Percentiles rank a stretch among this genome's conserved stretches.
Evolutionary conservation across 306 rosid genomes (phyloP).

Genomic region (Castanea mollissima): DNA sequence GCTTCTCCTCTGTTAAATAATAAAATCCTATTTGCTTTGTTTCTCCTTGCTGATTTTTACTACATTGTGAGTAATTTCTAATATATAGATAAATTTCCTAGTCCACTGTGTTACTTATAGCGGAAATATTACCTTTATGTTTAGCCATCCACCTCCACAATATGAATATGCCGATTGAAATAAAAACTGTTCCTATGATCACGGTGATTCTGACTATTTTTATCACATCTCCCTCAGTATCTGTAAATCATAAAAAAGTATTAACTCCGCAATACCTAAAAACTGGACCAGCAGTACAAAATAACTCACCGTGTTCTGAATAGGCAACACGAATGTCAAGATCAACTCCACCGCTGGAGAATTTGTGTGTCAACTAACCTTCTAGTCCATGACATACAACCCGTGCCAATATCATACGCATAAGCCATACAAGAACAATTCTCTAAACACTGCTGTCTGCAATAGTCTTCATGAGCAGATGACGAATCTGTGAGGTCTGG

Average conservation of each 20-base stretch:
- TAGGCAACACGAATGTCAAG: too few relatives aligned
- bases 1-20: not conserved
- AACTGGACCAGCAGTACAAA: not conserved
- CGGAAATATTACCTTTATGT: not conserved
- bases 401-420: too few relatives aligned
- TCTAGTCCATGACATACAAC: too few relatives aligned
- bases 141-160: conserved; percentile 14
- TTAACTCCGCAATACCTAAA: too few relatives aligned
- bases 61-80: not conserved
- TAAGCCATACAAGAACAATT: too few relatives aligned
- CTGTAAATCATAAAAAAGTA: not conserved
- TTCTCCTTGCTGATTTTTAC: not conserved
- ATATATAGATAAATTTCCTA: not conserved
- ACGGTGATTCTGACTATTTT: not conserved
- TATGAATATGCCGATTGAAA: conserved; percentile 4
- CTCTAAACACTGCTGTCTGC: conserved; percentile 1
- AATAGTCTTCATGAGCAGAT: conserved; percentile 10
- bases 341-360: too few relatives aligned
- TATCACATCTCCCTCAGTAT: not conserved
- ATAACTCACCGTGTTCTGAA: not conserved
- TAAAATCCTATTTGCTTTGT: not conserved
- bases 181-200: conserved; percentile 7
- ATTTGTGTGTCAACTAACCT: too few relatives aligned
- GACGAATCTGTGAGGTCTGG: conserved; percentile 23
- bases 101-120: not conserved